Evolutionary conservation across 306 rosid species (phyloP), one percentile per base, ranked within the genome.

Genomic region (Trifolium repens): DNA sequence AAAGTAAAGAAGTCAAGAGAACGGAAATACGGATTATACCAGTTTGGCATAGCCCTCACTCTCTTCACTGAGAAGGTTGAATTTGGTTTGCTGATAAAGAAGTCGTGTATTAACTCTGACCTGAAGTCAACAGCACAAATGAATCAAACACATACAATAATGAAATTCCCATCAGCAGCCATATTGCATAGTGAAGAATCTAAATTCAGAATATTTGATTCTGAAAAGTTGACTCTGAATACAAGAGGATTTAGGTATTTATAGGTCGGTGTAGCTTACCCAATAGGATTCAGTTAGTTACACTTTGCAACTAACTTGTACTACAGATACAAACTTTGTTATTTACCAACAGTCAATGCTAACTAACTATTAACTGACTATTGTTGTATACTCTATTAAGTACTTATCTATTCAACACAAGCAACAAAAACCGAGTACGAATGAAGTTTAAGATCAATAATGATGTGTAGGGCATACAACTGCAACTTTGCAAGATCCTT

Each of bases 31-130:
- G 34, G 50, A 78, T 26, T 85, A 73, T 90, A 94, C 98, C 97
- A 94, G 88, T 79, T 94, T 94, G 67, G 98, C 98, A 82, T 94
- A 94, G 85, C 98, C 98, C 89, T 94, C 98, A 19, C 97, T 94
- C 85, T 94, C 98, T 88, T 94, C 98, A 66, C 98, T 90, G 40
- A 94, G 96, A 83, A 94, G 98, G 72, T 94, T 94, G 83, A 94
- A 94, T 82, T 94, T 94, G 52, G 98, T 94, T 87, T 94, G 98
- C 83, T 94, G 98, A 88, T 94, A 94, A 35, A 94, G 96, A 81
- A 94, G 97, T 50, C 97, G 92, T 26, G 98, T 94, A 81, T 94
- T 94, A 68, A 94, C 98, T 85, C 98, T 87, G 81, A 94, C 98
- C 98, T 94, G 92, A 78, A 84, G 83, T 71, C 76, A 79, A 73